phyloP scores from a whole-genome alignment of 2,329 filamentous ascomycete species.

The Talaromyces funiculosus region DNA sequence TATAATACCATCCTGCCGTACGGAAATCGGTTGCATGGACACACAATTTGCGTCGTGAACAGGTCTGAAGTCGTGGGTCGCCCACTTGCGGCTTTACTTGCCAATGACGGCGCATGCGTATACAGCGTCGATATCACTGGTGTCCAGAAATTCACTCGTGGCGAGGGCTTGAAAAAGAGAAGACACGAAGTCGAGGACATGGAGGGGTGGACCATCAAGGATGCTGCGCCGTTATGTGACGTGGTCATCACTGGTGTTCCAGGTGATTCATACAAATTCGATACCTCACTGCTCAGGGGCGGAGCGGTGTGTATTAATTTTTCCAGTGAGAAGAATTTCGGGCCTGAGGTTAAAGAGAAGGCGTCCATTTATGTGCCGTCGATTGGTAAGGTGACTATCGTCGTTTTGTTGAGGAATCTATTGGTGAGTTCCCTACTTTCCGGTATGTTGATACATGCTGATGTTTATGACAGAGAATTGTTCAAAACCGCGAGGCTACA shows the following conservation, averaged over 20 bases:
- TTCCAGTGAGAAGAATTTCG: constrained; percentile 91
- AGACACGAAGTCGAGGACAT: constrained; percentile 84
- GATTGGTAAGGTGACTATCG: constrained; percentile 96
- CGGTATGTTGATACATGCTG: not conserved
- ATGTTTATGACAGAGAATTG: not conserved
- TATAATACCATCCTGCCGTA: constrained; percentile 94
- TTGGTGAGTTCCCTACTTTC: constrained; percentile 55
- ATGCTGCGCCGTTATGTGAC: constrained; percentile 82
- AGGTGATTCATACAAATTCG: constrained; percentile 81
- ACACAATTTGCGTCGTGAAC: constrained; percentile 95
- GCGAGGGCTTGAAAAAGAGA: constrained; percentile 75
- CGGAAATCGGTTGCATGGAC: constrained; percentile 86
- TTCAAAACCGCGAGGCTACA: constrained; percentile 7
- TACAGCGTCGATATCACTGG: constrained; percentile 92
- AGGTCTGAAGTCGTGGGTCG: constrained; percentile 91
- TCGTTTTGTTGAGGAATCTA: constrained; percentile 80
- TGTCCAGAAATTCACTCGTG: constrained; percentile 86
- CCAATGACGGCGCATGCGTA: constrained; percentile 92
- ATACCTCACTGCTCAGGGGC: constrained; percentile 72
- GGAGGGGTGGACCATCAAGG: constrained; percentile 69
- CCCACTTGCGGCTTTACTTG: constrained; percentile 83
- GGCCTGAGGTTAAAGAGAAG: constrained; percentile 83
- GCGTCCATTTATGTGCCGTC: constrained; percentile 95
- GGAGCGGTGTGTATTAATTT: constrained; percentile 99
- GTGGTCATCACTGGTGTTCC: constrained; percentile 94